Evolutionary conservation across 164 flowering plant genomes (phyloP), one percentile per base, ranked within the genome.

Genomic region (Liquidambar formosana): DNA sequence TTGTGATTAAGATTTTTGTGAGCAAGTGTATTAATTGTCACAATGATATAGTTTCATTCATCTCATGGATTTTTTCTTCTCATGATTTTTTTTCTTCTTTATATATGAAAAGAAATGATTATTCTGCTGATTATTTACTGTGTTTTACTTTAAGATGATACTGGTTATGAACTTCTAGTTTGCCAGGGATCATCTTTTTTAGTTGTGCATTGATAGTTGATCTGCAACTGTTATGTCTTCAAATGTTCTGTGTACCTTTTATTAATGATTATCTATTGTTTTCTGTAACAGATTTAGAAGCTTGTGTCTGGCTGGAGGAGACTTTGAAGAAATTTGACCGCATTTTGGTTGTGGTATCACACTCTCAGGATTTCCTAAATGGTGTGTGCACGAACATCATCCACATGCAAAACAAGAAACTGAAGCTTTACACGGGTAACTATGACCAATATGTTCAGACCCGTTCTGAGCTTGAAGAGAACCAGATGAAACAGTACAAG

Each of bases 231-330:
- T 56, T 54, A n/a, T 56, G 4, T 5, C 12, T 44, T 27, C 6
- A 10, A 4, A 27, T 62, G 15, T 19, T 64, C 6, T 58, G 14
- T 16, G 18, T n/a, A n/a, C 25, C 13, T 11, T 13, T 46, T 33
- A 14, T 51, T 44, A 27, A 43, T 14, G 2, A 18, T 27, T 27
- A 33, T 12, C 22, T 41, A 11, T 53, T 33, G 71, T 22, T 8
- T 64, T n/a, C n/a, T 41, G 61, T 66, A 19, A 69, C 93, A 92
- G 99, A 95, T 79, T 71, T 95, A 38, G 99, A 95, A 80, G 99
- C 99, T 43, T 95, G 99, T 79, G 97, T 95, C 65, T 95, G 99
- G 97, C 74, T 95, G 82, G 99, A 95, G 77, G 99, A 94, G 74
- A 88, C 77, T 16, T 69, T 94, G 78, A 94, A 94, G 89, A 89